These are phyloP conservation scores for Pichia exigua DNA, from an alignment of 805 yeast species.

Conservation along the genomic window DNA sequence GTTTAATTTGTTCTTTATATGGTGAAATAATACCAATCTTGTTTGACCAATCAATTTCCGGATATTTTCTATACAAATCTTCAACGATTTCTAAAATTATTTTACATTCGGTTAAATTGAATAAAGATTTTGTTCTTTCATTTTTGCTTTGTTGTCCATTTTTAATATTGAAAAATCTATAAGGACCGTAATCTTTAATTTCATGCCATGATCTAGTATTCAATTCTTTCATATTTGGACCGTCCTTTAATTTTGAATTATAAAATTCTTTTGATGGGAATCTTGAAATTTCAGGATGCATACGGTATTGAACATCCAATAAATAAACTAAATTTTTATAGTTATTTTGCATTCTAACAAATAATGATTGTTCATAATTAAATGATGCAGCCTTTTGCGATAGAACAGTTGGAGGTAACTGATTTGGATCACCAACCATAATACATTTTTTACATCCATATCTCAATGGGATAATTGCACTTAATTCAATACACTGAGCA, in stretches of 20 bases:
- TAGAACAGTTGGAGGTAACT: slow-evolving; percentile 92
- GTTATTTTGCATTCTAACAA: slow-evolving; percentile 82
- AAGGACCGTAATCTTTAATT: slow-evolving; percentile 53
- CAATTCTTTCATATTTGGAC: slow-evolving; percentile 55
- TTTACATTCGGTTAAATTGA: slow-evolving; percentile 62
- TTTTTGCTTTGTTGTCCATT: slow-evolving; percentile 60
- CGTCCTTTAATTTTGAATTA: slow-evolving; percentile 63
- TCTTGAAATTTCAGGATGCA: slow-evolving; percentile 86
- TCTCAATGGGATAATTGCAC: slow-evolving; percentile 84
- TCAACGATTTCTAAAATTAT: slow-evolving; percentile 64
- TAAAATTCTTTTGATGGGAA: slow-evolving; percentile 88
- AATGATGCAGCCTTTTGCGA: slow-evolving; percentile 78
- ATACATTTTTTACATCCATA: slow-evolving; percentile 88
- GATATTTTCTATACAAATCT: slow-evolving; percentile 41
- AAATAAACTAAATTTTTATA: slow-evolving; percentile 55
- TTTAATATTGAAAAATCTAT: slow-evolving; percentile 63
- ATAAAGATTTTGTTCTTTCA: slow-evolving; percentile 58
- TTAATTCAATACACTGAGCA: slow-evolving; percentile 90
- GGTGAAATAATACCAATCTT: slow-evolving; percentile 90
- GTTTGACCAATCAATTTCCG: slow-evolving; percentile 51
- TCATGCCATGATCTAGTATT: slow-evolving; percentile 75
- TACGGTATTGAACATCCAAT: slow-evolving; percentile 89
- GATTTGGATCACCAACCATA: slow-evolving; percentile 98
- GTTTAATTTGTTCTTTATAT: slow-evolving; percentile 76
- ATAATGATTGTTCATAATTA: slow-evolving; percentile 83